Evolutionary conservation across 495 filamentous ascomycete genomes (phyloP).

Genomic region (Hyaloscypha variabilis): DNA sequence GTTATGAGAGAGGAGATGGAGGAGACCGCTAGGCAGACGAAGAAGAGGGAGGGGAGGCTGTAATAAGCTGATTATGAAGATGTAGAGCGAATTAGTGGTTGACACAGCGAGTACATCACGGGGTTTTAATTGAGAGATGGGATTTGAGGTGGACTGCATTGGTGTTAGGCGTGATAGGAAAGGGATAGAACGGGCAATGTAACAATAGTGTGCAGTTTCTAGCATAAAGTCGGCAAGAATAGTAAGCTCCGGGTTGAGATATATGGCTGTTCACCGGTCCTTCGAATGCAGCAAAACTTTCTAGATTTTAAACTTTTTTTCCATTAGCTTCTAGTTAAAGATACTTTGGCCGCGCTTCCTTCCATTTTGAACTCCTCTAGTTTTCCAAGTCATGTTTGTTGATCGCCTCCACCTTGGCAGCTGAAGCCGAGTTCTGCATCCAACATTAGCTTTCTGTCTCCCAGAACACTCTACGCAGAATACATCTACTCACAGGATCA

Average conservation of each 20-base stretch:
- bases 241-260: background rate
- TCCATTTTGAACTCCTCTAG: background rate
- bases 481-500: constrained; percentile 63
- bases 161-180: constrained; percentile 12
- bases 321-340: too few relatives aligned
- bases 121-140: background rate
- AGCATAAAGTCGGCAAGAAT: background rate
- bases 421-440: constrained; percentile 50
- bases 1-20: constrained; percentile 77
- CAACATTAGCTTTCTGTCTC: constrained; percentile 30
- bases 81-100: background rate
- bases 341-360: background rate
- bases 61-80: background rate
- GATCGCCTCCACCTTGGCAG: constrained; percentile 76
- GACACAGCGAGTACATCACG: background rate
- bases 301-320: background rate
- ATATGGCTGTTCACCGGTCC: background rate
- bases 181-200: background rate
- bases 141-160: background rate
- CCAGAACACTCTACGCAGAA: too few relatives aligned
- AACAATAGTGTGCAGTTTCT: background rate
- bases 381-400: constrained; percentile 66
- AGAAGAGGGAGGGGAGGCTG: constrained; percentile 18
- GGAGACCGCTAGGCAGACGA: constrained; percentile 62
- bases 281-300: background rate